Evolutionary conservation across 805 yeast species (phyloP), one percentile per base, ranked within the genome.

Genomic region (Saturnispora bothae): DNA sequence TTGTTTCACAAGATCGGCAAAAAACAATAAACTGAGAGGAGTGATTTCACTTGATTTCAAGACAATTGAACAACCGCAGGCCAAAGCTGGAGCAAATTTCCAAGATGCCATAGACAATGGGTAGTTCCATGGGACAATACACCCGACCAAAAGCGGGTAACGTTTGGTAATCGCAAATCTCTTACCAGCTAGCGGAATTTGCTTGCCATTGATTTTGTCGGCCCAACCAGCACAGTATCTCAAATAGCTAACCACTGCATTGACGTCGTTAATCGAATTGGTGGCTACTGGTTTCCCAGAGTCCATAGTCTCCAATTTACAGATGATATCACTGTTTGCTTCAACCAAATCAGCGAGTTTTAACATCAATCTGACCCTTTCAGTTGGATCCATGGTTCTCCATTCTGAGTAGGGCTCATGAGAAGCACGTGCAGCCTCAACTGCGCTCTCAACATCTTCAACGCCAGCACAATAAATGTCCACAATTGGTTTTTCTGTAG

Each of bases 81-180:
- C 85, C 46, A 82, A 61, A 8, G 94, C 92, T 17, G 89, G 89
- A 20, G 82, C 84, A 52, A 82, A 64, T 58, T 82, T 81, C 92
- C 92, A 82, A 18, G 82, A 68, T 13, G 81, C 76, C 85, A 80
- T 78, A 23, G 69, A 63, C 48, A 77, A 56, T 22, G 84, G 83
- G 53, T 73, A 78, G 61, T 77, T 77, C 83, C 84, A 77, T 25
- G 84, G 84, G 41, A 78, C 73, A 47, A 77, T 73, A 54, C 75
- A 78, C 10, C 76, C 83, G 48, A 78, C 75, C 27, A 77, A 81
- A 36, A 64, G 54, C 5, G 84, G 80, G 57, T 79, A 82, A 46
- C 76, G 77, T 38, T 76, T 65, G 19, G 86, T 78, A 60, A 75
- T 77, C 26, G 82, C 82, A 49, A 80, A 64, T 54, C 67, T 68